Percentiles rank a stretch among this genome's conserved stretches.
phyloP scores from a whole-genome alignment of 768 basidiomycete species.

The Boletellus ananas region DNA sequence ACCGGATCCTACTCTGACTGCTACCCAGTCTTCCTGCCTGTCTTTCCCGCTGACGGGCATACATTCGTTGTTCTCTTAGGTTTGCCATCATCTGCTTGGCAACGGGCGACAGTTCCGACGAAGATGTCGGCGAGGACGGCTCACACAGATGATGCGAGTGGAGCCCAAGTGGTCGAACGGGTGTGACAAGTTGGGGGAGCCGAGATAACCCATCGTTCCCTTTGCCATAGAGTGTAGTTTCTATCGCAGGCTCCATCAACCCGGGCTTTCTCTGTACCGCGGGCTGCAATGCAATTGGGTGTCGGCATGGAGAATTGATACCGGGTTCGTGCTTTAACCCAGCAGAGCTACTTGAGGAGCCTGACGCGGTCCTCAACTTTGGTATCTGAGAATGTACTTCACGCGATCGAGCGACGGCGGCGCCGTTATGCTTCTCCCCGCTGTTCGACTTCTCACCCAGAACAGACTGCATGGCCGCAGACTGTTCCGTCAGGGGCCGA shows the following conservation, averaged over 20 bases:
- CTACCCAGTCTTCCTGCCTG: conserved; percentile 30
- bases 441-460: conserved; percentile 17
- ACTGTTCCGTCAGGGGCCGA: background rate
- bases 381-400: conserved; percentile 28
- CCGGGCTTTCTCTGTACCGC: background rate
- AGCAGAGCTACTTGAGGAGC: conserved; percentile 24
- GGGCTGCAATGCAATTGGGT: conserved; percentile 8
- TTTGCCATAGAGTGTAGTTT: conserved; percentile 7
- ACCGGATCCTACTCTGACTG: conserved; percentile 29
- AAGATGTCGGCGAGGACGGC: conserved; percentile 61
- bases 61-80: conserved; percentile 42
- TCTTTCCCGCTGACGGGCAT: conserved; percentile 32
- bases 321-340: conserved; percentile 11
- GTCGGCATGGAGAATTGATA: background rate
- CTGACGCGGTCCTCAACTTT: conserved; percentile 25
- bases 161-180: conserved; percentile 40
- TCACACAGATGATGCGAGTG: conserved; percentile 28
- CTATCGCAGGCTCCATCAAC: background rate
- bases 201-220: conserved; percentile 25
- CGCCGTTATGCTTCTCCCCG: conserved; percentile 1
- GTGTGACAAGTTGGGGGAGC: conserved; percentile 42
- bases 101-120: conserved; percentile 69
- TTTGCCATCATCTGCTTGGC: conserved; percentile 66
- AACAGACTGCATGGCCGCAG: background rate
- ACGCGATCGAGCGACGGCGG: conserved; percentile 2